phyloP scores from a whole-genome alignment of 306 rosid species.

The Quercus gilva region DNA sequence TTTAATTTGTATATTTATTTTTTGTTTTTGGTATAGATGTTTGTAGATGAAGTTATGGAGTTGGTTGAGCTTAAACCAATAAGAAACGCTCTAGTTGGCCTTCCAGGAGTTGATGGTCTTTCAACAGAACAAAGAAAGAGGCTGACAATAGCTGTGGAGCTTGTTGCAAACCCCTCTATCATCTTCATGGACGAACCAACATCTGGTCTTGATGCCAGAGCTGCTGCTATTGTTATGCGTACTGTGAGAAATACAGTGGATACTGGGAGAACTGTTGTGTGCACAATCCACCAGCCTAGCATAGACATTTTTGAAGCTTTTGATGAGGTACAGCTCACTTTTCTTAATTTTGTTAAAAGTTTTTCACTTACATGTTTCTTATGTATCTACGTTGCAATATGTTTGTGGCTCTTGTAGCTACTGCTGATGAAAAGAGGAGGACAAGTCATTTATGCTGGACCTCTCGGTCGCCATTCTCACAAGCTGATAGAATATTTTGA shows the following conservation, averaged over 20 bases:
- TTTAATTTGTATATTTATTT: neutral
- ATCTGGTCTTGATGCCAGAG: constrained; percentile 88
- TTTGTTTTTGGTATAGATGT: constrained; percentile 32
- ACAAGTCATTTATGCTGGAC: constrained; percentile 70
- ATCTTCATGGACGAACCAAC: constrained; percentile 96
- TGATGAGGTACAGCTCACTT: constrained; percentile 57
- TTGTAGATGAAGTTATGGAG: constrained; percentile 63
- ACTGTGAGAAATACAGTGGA: constrained; percentile 82
- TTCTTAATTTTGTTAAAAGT: neutral
- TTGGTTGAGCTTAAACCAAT: constrained; percentile 68
- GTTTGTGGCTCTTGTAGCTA: constrained; percentile 35
- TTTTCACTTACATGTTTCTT: neutral
- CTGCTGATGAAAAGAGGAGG: constrained; percentile 83
- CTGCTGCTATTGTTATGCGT: constrained; percentile 93
- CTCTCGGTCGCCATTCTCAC: constrained; percentile 63
- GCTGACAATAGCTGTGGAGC: constrained; percentile 84
- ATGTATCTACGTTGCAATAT: neutral
- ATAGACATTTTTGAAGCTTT: constrained; percentile 84
- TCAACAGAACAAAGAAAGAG: constrained; percentile 88
- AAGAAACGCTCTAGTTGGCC: constrained; percentile 65
- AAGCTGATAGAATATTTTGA: constrained; percentile 76
- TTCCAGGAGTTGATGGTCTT: constrained; percentile 78
- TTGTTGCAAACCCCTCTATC: constrained; percentile 89
- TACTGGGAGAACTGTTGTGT: constrained; percentile 84
- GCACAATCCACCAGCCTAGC: constrained; percentile 94